Evolutionary conservation across 2,329 filamentous ascomycete species (phyloP).

Genomic region (Cadophora gregata): DNA sequence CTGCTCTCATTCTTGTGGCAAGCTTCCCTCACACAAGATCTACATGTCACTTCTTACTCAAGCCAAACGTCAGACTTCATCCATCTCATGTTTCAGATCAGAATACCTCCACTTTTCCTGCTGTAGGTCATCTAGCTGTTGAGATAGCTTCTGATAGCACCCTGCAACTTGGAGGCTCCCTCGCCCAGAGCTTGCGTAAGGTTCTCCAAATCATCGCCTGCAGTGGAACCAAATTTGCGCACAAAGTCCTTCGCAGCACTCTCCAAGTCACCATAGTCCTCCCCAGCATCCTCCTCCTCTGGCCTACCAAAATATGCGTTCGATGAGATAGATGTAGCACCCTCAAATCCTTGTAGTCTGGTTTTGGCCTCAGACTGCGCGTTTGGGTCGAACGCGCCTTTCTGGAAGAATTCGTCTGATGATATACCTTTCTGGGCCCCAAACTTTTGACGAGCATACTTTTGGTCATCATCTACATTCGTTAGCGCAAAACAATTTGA

Average conservation of each 20-base stretch:
- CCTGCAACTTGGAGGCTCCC: constrained; percentile 83
- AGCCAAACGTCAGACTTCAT: constrained; percentile 27
- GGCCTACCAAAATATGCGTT: constrained; percentile 97
- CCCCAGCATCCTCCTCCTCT: constrained; percentile 75
- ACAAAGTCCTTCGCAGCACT: constrained; percentile 95
- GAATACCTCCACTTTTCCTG: neutral
- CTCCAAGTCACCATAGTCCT: constrained; percentile 91
- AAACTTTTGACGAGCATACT: constrained; percentile 87
- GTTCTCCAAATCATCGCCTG: constrained; percentile 94
- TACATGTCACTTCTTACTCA: constrained; percentile 5
- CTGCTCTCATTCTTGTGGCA: neutral
- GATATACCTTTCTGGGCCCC: constrained; percentile 94
- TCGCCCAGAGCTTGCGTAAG: constrained; percentile 83
- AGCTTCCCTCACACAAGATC: neutral
- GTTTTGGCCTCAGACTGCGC: constrained; percentile 85
- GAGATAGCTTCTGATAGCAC: constrained; percentile 69
- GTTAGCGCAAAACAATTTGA: constrained; percentile 37
- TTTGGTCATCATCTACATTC: constrained; percentile 73
- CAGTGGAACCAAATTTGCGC: constrained; percentile 92
- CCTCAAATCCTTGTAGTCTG: constrained; percentile 90
- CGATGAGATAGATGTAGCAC: constrained; percentile 88
- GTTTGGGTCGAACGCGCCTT: constrained; percentile 81
- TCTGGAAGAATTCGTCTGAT: constrained; percentile 97
- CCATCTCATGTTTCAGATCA: constrained; percentile 11
- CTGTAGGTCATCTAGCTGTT: constrained; percentile 53